Percentiles rank a stretch among this genome's conserved stretches.
Conservation (phyloP, 805 yeast species). For the Hanseniaspora valbyensis region DNA sequence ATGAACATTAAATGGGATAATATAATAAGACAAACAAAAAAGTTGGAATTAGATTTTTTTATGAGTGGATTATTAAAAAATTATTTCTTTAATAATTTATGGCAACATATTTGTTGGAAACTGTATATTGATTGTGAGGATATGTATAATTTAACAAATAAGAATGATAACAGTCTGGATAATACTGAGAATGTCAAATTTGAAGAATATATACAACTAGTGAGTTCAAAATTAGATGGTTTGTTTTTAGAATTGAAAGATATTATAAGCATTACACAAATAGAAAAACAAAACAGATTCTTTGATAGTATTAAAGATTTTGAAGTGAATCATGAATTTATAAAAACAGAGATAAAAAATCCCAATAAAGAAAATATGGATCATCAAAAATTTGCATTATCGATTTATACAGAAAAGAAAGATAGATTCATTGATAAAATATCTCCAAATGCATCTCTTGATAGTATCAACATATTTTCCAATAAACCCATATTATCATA, state of each 20-base stretch:
- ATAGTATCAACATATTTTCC: not conserved
- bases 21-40: not conserved
- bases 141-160: not conserved
- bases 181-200: too few relatives aligned
- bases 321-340: too few relatives aligned
- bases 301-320: too few relatives aligned
- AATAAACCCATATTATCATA: too few relatives aligned
- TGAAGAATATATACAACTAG: too few relatives aligned
- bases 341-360: too few relatives aligned
- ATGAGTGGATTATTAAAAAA: not conserved
- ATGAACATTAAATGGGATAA: not conserved
- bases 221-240: too few relatives aligned
- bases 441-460: not conserved
- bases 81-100: not conserved
- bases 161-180: too few relatives aligned
- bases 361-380: too few relatives aligned
- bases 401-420: not conserved
- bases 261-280: too few relatives aligned
- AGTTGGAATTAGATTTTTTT: not conserved
- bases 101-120: not conserved
- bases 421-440: not conserved
- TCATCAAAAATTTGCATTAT: not conserved
- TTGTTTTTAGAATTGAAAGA: too few relatives aligned
- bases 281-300: too few relatives aligned
- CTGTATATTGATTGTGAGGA: not conserved